Conservation (phyloP, 2,329 filamentous ascomycete species). For the Apiospora hydei region DNA sequence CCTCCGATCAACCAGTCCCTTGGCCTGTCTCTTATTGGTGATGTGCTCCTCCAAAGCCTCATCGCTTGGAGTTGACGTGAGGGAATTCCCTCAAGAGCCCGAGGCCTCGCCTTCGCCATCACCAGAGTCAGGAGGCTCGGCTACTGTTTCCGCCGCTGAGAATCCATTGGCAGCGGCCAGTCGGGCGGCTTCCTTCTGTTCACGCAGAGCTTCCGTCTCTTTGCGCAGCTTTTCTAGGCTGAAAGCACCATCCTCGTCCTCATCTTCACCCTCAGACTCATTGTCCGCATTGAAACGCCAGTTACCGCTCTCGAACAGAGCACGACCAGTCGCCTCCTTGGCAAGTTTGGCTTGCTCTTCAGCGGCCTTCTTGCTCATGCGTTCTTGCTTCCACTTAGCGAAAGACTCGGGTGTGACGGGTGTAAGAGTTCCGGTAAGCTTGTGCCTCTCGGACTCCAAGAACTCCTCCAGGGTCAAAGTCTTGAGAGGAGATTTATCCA, state of each 20-base stretch:
- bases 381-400: constrained; percentile 96
- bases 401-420: constrained; percentile 94
- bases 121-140: constrained; percentile 33
- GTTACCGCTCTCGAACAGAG: constrained; percentile 95
- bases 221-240: constrained; percentile 82
- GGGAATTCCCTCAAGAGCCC: constrained; percentile 29
- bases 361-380: constrained; percentile 92
- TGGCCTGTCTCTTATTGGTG: constrained; percentile 24
- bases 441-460: constrained; percentile 94
- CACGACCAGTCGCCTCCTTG: constrained; percentile 94
- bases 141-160: constrained; percentile 46
- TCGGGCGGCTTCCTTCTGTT: constrained; percentile 80
- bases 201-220: constrained; percentile 81
- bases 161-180: constrained; percentile 48
- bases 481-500: constrained; percentile 95
- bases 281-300: constrained; percentile 76
- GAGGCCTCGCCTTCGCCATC: constrained; percentile 28
- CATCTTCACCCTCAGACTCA: constrained; percentile 66
- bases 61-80: constrained; percentile 18
- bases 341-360: constrained; percentile 89
- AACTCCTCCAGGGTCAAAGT: constrained; percentile 97
- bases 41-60: constrained; percentile 15
- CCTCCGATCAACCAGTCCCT: constrained; percentile 23
- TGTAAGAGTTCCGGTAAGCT: constrained; percentile 88
- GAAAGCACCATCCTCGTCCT: constrained; percentile 69